Evolutionary conservation across 1,284 basidiomycete species (phyloP).

Genomic region (Papiliotrema fonsecae): DNA sequence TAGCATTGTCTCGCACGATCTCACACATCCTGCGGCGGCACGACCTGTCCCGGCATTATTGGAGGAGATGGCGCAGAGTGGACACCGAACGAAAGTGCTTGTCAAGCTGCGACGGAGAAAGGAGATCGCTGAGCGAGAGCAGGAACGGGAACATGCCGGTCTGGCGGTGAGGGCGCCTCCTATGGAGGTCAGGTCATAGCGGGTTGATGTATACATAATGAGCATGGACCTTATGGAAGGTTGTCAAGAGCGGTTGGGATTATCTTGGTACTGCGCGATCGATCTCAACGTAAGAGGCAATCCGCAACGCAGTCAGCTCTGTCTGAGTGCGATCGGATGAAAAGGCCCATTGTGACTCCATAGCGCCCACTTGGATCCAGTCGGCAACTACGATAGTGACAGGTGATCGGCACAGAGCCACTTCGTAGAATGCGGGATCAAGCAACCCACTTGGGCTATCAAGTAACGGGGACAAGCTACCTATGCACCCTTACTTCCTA

Average conservation of each 20-base stretch:
- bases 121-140: not conserved
- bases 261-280: no score
- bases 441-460: constrained; percentile 2
- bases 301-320: no score
- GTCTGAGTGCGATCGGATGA: no score
- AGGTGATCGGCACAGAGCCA: no score
- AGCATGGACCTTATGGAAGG: no score
- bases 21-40: constrained; percentile 26
- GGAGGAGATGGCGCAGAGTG: constrained; percentile 19
- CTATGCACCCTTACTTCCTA: constrained; percentile 34
- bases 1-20: constrained; percentile 27
- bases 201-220: no score
- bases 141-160: not conserved
- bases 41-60: constrained; percentile 19
- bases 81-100: not conserved
- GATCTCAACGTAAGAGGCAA: no score
- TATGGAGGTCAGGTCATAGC: not conserved
- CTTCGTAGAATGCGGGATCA: no score
- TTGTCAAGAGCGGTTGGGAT: no score
- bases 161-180: not conserved
- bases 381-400: no score
- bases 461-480: constrained; percentile 23
- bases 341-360: no score
- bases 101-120: not conserved
- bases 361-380: no score